phyloP scores from a whole-genome alignment of 2,329 filamentous ascomycete genomes.

The Fusarium drepaniforme region DNA sequence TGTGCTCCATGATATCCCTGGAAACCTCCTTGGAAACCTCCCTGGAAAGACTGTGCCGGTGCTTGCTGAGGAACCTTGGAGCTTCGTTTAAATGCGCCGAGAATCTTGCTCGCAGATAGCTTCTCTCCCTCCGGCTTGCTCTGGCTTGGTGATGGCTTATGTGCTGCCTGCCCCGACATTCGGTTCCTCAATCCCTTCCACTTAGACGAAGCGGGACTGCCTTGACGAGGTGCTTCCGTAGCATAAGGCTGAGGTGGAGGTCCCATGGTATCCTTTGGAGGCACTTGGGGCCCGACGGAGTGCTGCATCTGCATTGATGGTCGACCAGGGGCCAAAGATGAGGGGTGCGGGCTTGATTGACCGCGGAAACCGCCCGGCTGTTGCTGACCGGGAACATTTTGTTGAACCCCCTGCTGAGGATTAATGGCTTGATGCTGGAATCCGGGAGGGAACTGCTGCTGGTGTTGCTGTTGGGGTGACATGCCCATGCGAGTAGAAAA shows the following conservation, averaged over 20 bases:
- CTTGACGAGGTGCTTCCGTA: slow-evolving; percentile 27
- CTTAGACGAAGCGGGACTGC: slow-evolving; percentile 41
- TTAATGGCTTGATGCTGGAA: slow-evolving; percentile 24
- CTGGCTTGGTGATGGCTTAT: slow-evolving; percentile 32
- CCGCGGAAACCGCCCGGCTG: slow-evolving; percentile 15
- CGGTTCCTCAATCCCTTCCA: slow-evolving; percentile 51
- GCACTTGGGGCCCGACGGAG: slow-evolving; percentile 19
- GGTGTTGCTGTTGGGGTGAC: slow-evolving; percentile 26
- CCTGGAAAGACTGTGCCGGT: slow-evolving; percentile 31
- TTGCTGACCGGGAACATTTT: slow-evolving; percentile 30
- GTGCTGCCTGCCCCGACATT: slow-evolving; percentile 47
- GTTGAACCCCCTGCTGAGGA: slow-evolving; percentile 20
- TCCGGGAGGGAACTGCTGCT: slow-evolving; percentile 22
- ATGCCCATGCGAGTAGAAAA: slow-evolving; percentile 25
- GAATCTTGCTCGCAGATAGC: slow-evolving; percentile 43
- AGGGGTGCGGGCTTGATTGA: slow-evolving; percentile 15
- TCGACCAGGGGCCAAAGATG: slow-evolving; percentile 22
- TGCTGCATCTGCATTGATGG: slow-evolving; percentile 34
- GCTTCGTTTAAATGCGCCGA: slow-evolving; percentile 49
- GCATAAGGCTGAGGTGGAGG: slow-evolving; percentile 16
- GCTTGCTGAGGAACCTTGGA: slow-evolving; percentile 45
- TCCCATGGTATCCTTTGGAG: slow-evolving; percentile 23
- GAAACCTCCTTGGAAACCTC: neutral
- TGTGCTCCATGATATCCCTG: slow-evolving; percentile 4
- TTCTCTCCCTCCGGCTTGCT: slow-evolving; percentile 39